These are phyloP conservation scores for Neodidymelliopsis sp. DNA, from an alignment of 2,329 filamentous ascomycete genomes.

Conservation along the genomic window DNA sequence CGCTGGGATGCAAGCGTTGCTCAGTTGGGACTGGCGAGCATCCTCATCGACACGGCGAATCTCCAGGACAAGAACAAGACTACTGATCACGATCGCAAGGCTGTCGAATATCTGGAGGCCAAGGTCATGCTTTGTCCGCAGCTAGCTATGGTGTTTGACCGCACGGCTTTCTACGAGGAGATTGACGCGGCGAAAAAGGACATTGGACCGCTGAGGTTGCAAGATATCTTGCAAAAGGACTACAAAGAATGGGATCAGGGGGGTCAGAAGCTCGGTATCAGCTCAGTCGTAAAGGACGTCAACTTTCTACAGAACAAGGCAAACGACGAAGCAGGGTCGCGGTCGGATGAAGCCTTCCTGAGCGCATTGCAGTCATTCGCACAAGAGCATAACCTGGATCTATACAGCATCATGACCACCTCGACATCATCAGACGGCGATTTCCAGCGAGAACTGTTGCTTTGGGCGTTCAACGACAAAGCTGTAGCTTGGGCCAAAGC, in stretches of 20 bases:
- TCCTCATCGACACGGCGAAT: slow-evolving; percentile 76
- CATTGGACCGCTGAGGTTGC: slow-evolving; percentile 65
- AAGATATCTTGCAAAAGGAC: slow-evolving; percentile 79
- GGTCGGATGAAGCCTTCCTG: slow-evolving; percentile 54
- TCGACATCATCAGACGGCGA: slow-evolving; percentile 59
- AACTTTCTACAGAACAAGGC: slow-evolving; percentile 66
- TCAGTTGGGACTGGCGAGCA: slow-evolving; percentile 71
- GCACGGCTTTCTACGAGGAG: slow-evolving; percentile 64
- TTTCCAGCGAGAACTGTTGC: slow-evolving; percentile 71
- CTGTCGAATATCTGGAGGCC: slow-evolving; percentile 66
- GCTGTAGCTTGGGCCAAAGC: slow-evolving; percentile 60
- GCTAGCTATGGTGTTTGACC: slow-evolving; percentile 57
- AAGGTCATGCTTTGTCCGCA: slow-evolving; percentile 55
- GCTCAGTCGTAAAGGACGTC: slow-evolving; percentile 69
- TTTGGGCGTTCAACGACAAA: slow-evolving; percentile 66
- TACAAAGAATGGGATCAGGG: slow-evolving; percentile 78
- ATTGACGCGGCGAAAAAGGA: slow-evolving; percentile 72
- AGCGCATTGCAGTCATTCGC: slow-evolving; percentile 61
- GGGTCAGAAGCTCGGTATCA: slow-evolving; percentile 68
- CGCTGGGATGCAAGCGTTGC: slow-evolving; percentile 67
- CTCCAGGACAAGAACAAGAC: slow-evolving; percentile 68
- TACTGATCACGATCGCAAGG: slow-evolving; percentile 65
- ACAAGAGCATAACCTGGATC: slow-evolving; percentile 64
- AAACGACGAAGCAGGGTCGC: slow-evolving; percentile 46
- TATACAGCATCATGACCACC: slow-evolving; percentile 75